Base-by-base conservation (phyloP, 2,329 filamentous ascomycete genomes). In the Ceratocystiopsis minuta region DNA sequence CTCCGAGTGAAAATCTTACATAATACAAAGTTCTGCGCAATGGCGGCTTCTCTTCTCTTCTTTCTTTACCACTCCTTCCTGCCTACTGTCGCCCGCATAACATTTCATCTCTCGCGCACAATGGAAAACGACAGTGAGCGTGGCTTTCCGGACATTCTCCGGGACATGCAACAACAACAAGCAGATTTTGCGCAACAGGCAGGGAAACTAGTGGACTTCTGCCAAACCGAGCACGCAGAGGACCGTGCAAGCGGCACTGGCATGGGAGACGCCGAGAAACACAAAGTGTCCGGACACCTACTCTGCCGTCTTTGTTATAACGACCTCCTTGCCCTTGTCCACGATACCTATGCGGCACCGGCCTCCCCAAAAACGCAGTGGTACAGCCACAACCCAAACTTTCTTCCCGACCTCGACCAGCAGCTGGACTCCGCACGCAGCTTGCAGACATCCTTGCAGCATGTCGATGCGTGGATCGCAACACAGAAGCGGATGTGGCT, bases 401-500 rank as follows among this genome's bases (percentile, higher is more conserved):
- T 75, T 45, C 55, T 72, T 17, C 57, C 61, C 41, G 66, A 68
- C 42, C 58, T 75, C 12, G 65, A 68, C 46, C 53, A 54, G 37
- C 51, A 71, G 37, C 65, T 75, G 46, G 54, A 64, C 6, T 63
- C 66, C 40, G 67, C 64, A 40, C 64, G 61, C 48, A 55, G 60
- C 15, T 55, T 60, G 47, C 60, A 61, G 37, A 51, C 59, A n/a
- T 58, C 60, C 40, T 54, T 72, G 13, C 55, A 59, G 36, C 55
- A 52, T 16, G 63, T 75, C 35, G 68, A 73, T 48, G 58, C 61
- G 17, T 63, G 63, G 45, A 64, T 75, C 49, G 57, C 59, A 11
- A 61, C 61, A 24, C 68, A 72, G 51, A 70, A 69, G 50, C 61
- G 62, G 45, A 61, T 61, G 12, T 74, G 70, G 68, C 69, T 50